Conservation (phyloP, 352 stramenopile genomes). For the Plasmopara halstedii region DNA sequence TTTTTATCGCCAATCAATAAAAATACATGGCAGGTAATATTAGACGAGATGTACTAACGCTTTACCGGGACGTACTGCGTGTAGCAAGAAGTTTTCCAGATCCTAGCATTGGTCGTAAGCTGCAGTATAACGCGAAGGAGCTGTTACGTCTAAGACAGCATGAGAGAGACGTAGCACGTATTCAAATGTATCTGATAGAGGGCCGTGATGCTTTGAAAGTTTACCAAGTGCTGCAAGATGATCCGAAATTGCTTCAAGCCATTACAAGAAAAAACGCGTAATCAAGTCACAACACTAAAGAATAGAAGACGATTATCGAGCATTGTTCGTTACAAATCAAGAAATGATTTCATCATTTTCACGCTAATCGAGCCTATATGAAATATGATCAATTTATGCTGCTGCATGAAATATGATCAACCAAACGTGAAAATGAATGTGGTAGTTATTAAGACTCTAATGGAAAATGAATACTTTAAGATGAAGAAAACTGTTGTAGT, state of each 20-base stretch:
- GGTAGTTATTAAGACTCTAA: no score
- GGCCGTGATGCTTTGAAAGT: constrained; percentile 51
- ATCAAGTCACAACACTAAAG: no score
- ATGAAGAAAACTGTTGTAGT: no score
- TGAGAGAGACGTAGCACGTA: constrained; percentile 31
- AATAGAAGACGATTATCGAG: no score
- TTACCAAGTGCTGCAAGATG: constrained; percentile 43
- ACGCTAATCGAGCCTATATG: no score
- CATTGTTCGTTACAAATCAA: no score
- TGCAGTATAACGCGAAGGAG: constrained; percentile 68
- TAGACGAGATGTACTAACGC: constrained; percentile 46
- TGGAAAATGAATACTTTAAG: no score
- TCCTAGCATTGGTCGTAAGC: constrained; percentile 55
- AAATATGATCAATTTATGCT: no score
- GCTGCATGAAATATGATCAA: no score
- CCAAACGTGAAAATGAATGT: no score
- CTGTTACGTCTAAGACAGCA: constrained; percentile 49
- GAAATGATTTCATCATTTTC: no score
- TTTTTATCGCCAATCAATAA: not conserved
- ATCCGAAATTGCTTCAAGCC: constrained; percentile 35
- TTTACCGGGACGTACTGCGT: constrained; percentile 52
- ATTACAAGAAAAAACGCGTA: constrained; percentile 57
- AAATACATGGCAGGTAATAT: not conserved
- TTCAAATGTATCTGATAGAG: constrained; percentile 39
- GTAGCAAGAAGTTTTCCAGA: constrained; percentile 47